Evolutionary conservation across 1,139 yeast species (phyloP), one percentile per base, ranked within the genome.

Genomic region (Yamadazyma atlantica): DNA sequence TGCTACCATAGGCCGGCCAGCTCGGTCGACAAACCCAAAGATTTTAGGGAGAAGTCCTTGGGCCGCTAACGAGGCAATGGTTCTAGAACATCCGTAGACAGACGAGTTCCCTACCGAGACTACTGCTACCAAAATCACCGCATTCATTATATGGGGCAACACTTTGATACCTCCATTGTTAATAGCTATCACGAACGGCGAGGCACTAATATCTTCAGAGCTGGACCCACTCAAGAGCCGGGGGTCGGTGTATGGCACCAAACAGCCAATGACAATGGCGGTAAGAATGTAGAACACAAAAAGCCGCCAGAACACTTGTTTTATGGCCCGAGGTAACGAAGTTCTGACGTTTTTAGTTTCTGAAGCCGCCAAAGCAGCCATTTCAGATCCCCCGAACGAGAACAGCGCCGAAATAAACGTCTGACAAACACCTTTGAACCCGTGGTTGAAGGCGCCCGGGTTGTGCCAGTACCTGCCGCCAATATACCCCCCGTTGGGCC

Each of bases 401-500:
- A 87, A 89, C 5, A 96, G 94, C 19, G 95, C 94, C 23, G 83
- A 78, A 36, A 89, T 88, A 53, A 89, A 85, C 23, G 85, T 85
- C n/a, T 86, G 69, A 53, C 88, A 78, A 21, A 87, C 80, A 49
- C 96, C 96, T 57, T 88, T 87, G 77, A 86, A 41, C 68, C 77
- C 75, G 56, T 66, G 42, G 68, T 74, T 64, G 71, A 70, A 70
- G 0, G 87, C 56, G 8, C 75, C 75, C 2, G 74, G 73, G 26
- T 60, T 37, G 34, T 56, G 58, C 75, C 75, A 70, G 51, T 66
- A 64, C 38, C 43, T 56, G 16, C 59, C 66, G 12, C 75, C 75
- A 36, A 69, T 57, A 43, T 66, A 69, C 12, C 71, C 70, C 42
- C 63, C 63, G 21, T 53, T 51, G n/a, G n/a, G n/a, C n/a, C n/a